Conservation (phyloP, 352 stramenopile genomes). For the Phytopythium vexans region DNA sequence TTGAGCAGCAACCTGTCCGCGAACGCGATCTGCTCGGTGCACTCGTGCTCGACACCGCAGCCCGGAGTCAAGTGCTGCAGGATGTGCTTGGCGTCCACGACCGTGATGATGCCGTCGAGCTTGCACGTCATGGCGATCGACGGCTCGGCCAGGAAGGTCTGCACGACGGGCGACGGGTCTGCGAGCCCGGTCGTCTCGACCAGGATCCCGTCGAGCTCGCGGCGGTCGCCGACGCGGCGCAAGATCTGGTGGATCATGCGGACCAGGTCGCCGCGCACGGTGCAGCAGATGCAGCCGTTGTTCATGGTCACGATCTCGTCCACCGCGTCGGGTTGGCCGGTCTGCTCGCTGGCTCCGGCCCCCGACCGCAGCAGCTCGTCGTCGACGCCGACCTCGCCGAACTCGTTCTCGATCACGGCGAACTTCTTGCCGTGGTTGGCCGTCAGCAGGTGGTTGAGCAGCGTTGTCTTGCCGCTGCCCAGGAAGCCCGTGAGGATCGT, state of each 20-base stretch:
- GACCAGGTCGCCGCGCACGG: conserved; percentile 84
- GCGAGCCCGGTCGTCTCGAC: conserved; percentile 91
- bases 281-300: conserved; percentile 97
- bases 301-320: conserved; percentile 89
- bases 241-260: conserved; percentile 60
- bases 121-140: conserved; percentile 67
- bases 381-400: conserved; percentile 92
- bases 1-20: conserved; percentile 96
- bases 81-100: conserved; percentile 95
- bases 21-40: conserved; percentile 95
- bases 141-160: conserved; percentile 93
- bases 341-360: conserved; percentile 16
- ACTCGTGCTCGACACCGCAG: conserved; percentile 70
- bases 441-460: conserved; percentile 93
- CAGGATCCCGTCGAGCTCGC: conserved; percentile 76
- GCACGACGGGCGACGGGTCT: conserved; percentile 86
- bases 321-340: conserved; percentile 17
- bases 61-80: conserved; percentile 61
- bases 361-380: conserved; percentile 78
- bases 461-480: conserved; percentile 92
- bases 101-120: conserved; percentile 94
- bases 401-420: conserved; percentile 97
- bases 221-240: conserved; percentile 25
- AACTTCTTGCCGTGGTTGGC: conserved; percentile 90
- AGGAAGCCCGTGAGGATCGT: conserved; percentile 93